Conservation (phyloP, 768 basidiomycete species). For the Russula dissimulans region DNA sequence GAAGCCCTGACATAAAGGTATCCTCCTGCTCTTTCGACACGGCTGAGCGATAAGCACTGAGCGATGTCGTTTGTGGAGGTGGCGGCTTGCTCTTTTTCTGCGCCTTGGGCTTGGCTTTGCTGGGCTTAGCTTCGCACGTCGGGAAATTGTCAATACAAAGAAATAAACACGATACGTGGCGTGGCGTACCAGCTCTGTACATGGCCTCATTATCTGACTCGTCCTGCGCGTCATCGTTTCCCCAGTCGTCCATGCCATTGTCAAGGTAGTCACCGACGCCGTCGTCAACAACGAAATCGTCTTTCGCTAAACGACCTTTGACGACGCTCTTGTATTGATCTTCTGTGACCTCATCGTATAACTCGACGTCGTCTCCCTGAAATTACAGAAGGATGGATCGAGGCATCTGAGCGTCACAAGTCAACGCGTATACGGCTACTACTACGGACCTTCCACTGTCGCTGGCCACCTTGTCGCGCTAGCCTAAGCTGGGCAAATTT, state of each 20-base stretch:
- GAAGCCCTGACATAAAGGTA: constrained; percentile 79
- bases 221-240: constrained; percentile 45
- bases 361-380: constrained; percentile 48
- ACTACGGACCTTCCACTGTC: constrained; percentile 45
- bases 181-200: constrained; percentile 23
- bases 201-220: constrained; percentile 30
- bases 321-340: constrained; percentile 86
- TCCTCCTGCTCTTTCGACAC: constrained; percentile 73
- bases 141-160: constrained; percentile 10
- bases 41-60: constrained; percentile 72
- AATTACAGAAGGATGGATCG: not conserved
- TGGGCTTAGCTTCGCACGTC: constrained; percentile 33
- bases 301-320: constrained; percentile 64
- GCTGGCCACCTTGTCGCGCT: constrained; percentile 28
- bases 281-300: constrained; percentile 96
- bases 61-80: constrained; percentile 43
- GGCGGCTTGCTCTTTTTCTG: constrained; percentile 39
- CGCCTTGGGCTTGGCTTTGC: constrained; percentile 34
- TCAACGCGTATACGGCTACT: not conserved
- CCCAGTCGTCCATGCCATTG: constrained; percentile 96
- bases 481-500: constrained; percentile 54
- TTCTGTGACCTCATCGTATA: constrained; percentile 89
- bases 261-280: constrained; percentile 87
- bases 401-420: constrained; percentile 1
- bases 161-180: not conserved